Evolutionary conservation across 305 asterid genomes (phyloP).

Genomic region (Fraxinus velutina): DNA sequence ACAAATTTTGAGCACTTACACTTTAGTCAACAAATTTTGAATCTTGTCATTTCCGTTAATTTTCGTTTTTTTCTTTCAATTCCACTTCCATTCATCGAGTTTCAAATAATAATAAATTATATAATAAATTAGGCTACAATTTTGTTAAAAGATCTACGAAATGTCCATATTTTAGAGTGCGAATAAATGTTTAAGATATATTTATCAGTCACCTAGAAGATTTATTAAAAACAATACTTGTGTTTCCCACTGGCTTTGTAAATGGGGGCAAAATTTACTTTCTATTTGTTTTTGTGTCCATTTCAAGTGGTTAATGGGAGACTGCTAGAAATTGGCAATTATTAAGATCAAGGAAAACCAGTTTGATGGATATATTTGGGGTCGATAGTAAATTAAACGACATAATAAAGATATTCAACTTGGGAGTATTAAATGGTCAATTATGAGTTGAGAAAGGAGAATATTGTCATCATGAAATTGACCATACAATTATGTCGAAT

Average conservation of each 20-base stretch:
- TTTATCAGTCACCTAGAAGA: background rate
- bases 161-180: too few relatives aligned
- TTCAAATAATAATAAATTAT: too few relatives aligned
- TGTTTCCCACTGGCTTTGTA: background rate
- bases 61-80: too few relatives aligned
- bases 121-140: too few relatives aligned
- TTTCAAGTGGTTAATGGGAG: background rate
- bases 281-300: slow-evolving; percentile 11
- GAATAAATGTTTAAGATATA: too few relatives aligned
- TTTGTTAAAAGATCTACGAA: too few relatives aligned
- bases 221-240: background rate
- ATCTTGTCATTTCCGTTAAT: too few relatives aligned
- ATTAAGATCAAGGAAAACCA: slow-evolving; percentile 9
- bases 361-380: background rate
- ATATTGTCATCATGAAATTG: background rate
- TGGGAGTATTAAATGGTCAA: background rate
- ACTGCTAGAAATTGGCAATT: slow-evolving; percentile 19
- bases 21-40: too few relatives aligned
- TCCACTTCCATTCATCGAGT: too few relatives aligned
- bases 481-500: background rate
- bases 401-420: background rate
- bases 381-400: background rate
- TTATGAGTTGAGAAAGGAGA: background rate
- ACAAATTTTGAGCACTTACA: too few relatives aligned
- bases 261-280: background rate